Percentiles rank a stretch among this genome's conserved stretches.
Evolutionary conservation across 441 rosid genomes (phyloP).

Genomic region (Breynia disticha): DNA sequence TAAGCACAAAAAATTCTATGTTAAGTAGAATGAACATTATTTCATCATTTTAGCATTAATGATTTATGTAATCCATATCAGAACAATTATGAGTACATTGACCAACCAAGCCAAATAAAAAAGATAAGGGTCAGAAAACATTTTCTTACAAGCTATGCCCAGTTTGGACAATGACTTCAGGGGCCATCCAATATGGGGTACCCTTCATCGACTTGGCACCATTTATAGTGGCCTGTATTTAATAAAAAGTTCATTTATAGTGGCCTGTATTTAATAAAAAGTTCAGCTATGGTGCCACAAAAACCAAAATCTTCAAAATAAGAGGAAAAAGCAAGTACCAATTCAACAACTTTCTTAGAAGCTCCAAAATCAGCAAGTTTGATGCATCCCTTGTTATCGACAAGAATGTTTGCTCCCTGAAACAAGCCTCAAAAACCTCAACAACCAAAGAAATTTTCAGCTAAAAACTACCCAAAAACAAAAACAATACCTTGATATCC

Average conservation of each 20-base stretch:
- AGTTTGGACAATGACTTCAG: slow-evolving; percentile 98
- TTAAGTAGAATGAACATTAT: no score
- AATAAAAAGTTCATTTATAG: slow-evolving; percentile 10
- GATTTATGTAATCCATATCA: not conserved
- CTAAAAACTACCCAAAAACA: not conserved
- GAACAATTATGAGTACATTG: not conserved
- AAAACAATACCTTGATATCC: slow-evolving; percentile 71
- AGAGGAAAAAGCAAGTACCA: slow-evolving; percentile 38
- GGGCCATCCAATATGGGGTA: slow-evolving; percentile 99
- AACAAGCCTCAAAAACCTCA: slow-evolving; percentile 1
- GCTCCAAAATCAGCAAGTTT: slow-evolving; percentile 99
- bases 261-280: slow-evolving; percentile 14
- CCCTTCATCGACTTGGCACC: slow-evolving; percentile 99
- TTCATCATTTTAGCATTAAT: not conserved
- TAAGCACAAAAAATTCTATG: no score
- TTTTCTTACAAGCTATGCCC: slow-evolving; percentile 90
- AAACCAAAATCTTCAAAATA: slow-evolving; percentile 2
- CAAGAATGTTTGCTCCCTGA: slow-evolving; percentile 96
- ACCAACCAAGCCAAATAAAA: not conserved
- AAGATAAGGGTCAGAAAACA: slow-evolving; percentile 8
- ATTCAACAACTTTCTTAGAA: slow-evolving; percentile 96
- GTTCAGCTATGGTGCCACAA: not conserved
- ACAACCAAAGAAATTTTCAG: slow-evolving; percentile 2
- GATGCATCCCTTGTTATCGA: slow-evolving; percentile 96
- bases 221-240: slow-evolving; percentile 67